Evolutionary conservation across 2,329 filamentous ascomycete species (phyloP), one percentile per base, ranked within the genome.

Genomic region (Ophiostoma himal-ulmi): DNA sequence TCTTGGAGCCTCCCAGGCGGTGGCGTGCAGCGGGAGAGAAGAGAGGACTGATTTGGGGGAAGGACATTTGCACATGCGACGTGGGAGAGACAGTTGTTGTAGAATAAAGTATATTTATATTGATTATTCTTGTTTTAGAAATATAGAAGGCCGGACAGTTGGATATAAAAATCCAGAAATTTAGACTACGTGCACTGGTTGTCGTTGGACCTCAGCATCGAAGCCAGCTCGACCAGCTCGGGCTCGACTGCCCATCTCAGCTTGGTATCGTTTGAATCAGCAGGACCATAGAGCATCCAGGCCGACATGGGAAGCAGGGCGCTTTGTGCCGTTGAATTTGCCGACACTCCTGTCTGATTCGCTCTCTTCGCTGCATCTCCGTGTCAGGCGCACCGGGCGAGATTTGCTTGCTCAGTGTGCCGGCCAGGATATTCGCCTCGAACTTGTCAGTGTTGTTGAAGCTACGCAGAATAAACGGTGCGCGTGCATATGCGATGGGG

Each of bases 1-100:
- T 91, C 0, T 77, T 90, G 69, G 89, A 91, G 77, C 89, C 89
- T 48, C 88, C 89, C 1, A 4, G 22, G 52, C 52, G 52, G 17
- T 57, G 52, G 52, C 52, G 52, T 0, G 52, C 52, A 5, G 22
- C 52, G n/a, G 52, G 52, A 8, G 52, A 57, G 52, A 26, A 57
- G 52, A 26, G n/a, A 26, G 52, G 52, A 13, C 52, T 57, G 5
- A 8, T 5, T 3, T 57, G 52, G 52, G 52, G 52, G 52, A 26
- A 57, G 10, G 52, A 26, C 52, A 11, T 57, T 13, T 26, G 52
- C 52, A 57, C 17, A 57, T 57, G 52, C 52, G 26, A 26, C 22
- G 52, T 57, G 52, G 52, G 52, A 1, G 52, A 57, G 52, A 57
- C 52, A 17, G n/a, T 57, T 11, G 52, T 57, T 57, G 52, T 57